These are phyloP conservation scores for Alternaria postmessia DNA, from an alignment of 2,329 filamentous ascomycete species.

Conservation along the genomic window DNA sequence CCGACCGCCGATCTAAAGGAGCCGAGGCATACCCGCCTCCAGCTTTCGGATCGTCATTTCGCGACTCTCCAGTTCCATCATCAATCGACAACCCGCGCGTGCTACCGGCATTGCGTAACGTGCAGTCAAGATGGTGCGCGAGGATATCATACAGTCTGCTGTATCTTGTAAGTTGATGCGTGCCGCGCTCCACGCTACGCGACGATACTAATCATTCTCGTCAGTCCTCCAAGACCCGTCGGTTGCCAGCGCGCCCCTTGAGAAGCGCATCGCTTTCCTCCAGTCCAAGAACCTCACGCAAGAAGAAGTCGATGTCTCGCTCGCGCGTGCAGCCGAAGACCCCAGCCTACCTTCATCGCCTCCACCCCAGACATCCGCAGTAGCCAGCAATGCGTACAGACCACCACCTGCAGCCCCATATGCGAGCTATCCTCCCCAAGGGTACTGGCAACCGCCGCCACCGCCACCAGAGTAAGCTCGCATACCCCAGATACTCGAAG, in stretches of 20 bases:
- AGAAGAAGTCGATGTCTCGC: constrained; percentile 88
- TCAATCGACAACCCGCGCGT: constrained; percentile 17
- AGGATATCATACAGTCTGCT: constrained; percentile 88
- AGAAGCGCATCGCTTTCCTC: constrained; percentile 91
- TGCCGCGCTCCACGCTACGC: constrained; percentile 8
- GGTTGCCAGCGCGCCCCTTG: constrained; percentile 86
- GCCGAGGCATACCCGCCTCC: constrained; percentile 28
- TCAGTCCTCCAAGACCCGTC: constrained; percentile 92
- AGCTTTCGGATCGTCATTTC: constrained; percentile 22
- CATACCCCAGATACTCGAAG: background rate
- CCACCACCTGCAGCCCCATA: constrained; percentile 58
- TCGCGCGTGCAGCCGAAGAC: constrained; percentile 75
- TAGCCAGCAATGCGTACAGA: constrained; percentile 54
- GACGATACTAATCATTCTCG: constrained; percentile 25
- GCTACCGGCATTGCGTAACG: constrained; percentile 25
- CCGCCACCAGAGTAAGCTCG: constrained; percentile 62
- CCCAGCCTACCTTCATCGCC: constrained; percentile 57
- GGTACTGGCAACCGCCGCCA: constrained; percentile 62
- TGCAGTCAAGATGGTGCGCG: constrained; percentile 79
- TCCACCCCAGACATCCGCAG: constrained; percentile 55
- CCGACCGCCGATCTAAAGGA: constrained; percentile 19
- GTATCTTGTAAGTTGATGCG: constrained; percentile 59
- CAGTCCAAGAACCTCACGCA: constrained; percentile 97
- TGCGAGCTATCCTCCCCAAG: constrained; percentile 60
- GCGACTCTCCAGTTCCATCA: constrained; percentile 23